phyloP scores from a whole-genome alignment of 2,329 filamentous ascomycete species.

The Westerdykella ornata region DNA sequence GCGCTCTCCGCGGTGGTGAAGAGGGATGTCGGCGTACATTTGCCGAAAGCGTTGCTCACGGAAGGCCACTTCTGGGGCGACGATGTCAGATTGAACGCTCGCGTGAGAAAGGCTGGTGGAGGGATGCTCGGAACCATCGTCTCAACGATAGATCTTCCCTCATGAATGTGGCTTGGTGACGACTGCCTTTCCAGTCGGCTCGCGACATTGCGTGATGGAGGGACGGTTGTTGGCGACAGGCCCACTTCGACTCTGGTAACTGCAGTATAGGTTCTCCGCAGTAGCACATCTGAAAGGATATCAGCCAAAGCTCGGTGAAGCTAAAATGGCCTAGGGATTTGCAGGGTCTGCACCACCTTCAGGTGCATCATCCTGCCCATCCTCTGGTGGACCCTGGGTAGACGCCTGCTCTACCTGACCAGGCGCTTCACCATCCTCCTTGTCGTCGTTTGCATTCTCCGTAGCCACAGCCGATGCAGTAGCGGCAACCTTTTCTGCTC shows the following conservation, averaged over 20 bases:
- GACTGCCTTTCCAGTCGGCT: background rate
- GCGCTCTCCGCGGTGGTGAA: conserved; percentile 9
- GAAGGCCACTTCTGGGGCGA: conserved; percentile 2
- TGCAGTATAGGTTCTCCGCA: conserved; percentile 16
- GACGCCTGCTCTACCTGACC: conserved; percentile 11
- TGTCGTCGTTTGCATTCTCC: conserved; percentile 19
- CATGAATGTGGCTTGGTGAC: background rate
- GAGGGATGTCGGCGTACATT: conserved; percentile 7
- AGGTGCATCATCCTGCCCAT: conserved; percentile 20
- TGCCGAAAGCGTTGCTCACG: conserved; percentile 3
- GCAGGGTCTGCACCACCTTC: conserved; percentile 33
- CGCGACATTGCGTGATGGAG: conserved; percentile 6
- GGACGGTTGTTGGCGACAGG: conserved; percentile 11
- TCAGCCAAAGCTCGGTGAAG: conserved; percentile 19
- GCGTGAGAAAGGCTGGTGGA: conserved; percentile 5
- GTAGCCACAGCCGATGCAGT: conserved; percentile 27
- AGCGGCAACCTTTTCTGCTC: conserved; percentile 41
- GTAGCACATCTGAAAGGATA: conserved; percentile 14
- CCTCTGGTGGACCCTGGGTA: conserved; percentile 23
- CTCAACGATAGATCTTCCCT: background rate
- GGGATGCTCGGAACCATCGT: background rate
- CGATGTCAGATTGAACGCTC: background rate
- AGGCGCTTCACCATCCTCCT: conserved; percentile 16
- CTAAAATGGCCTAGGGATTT: conserved; percentile 15
- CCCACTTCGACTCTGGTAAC: conserved; percentile 27